Evolutionary conservation across 345 rosid genomes (phyloP), one percentile per base, ranked within the genome.

Genomic region (Moricandia arvensis): DNA sequence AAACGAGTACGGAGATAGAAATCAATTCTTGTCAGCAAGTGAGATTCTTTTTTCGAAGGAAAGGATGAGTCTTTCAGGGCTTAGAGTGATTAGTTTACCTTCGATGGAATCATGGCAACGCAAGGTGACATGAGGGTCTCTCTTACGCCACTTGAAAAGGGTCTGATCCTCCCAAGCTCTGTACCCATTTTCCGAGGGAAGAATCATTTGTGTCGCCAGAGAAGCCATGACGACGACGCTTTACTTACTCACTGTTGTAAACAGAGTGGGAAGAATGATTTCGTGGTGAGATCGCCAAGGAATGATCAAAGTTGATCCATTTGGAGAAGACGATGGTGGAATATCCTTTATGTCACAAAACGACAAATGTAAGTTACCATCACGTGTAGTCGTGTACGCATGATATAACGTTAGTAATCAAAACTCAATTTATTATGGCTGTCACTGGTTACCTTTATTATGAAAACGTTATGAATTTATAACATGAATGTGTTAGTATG

Each of bases 31-130:
- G n/a, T 43, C 6, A 43, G 49, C 49, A 43, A 43, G 12, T 43
- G 49, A 43, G 49, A 43, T 43, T n/a, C 8, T 47, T 47, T 47
- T 13, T n/a, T 6, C 17, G 37, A 47, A 1, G 53, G 53, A 47
- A 47, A 47, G 53, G 53, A 47, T 47, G 53, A 47, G 53, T 5
- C 53, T 47, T 47, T 24, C 0, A 31, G 73, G 37, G 27, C 26
- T 65, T 18, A 30, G 6, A 30, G 29, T 17, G 15, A 16, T 30
- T 12, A 24, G 45, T 9, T 37, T 24, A 91, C 97, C 97, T 84
- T 90, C 86, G 37, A 90, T 45, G 67, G 97, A 95, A 18, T 92
- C 99, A 77, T 95, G 99, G 82, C 92, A 92, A 67, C 75, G 97
- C 66, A 90, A 80, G 62, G 88, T 84, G 73, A 95, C 99, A 69